phyloP scores from a whole-genome alignment of 2,329 filamentous ascomycete species.

The Mycosphaerella arachidis region DNA sequence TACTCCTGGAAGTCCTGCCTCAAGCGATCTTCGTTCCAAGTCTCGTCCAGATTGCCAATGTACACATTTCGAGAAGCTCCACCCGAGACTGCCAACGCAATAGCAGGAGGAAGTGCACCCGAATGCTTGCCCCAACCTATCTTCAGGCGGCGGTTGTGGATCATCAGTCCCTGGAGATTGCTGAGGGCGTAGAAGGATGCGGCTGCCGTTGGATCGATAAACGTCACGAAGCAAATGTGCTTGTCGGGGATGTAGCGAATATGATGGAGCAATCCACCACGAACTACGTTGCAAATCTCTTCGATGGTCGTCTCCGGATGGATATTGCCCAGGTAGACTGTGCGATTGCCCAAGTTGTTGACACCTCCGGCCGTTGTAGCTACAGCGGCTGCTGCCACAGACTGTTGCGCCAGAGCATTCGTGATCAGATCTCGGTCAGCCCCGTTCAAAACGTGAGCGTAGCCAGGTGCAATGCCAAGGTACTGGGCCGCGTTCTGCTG shows the following conservation, averaged over 20 bases:
- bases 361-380: constrained; percentile 95
- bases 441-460: constrained; percentile 92
- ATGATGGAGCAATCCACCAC: constrained; percentile 91
- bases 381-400: constrained; percentile 91
- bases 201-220: constrained; percentile 96
- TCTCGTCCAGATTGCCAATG: constrained; percentile 93
- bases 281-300: constrained; percentile 98
- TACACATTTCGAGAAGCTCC: constrained; percentile 98
- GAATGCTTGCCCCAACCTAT: constrained; percentile 99
- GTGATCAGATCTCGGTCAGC: constrained; percentile 96
- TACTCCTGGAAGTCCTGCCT: constrained; percentile 96
- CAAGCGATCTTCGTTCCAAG: constrained; percentile 92
- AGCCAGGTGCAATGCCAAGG: constrained; percentile 91
- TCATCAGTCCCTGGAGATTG: constrained; percentile 97
- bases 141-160: constrained; percentile 95
- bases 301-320: constrained; percentile 98
- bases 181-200: constrained; percentile 97
- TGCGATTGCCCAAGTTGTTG: constrained; percentile 95
- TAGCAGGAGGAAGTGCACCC: constrained; percentile 88
- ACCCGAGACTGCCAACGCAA: constrained; percentile 90
- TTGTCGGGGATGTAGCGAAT: constrained; percentile 99
- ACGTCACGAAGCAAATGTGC: constrained; percentile 99
- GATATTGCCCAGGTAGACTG: constrained; percentile 97
- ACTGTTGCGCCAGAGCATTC: constrained; percentile 93
- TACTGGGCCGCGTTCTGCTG: constrained; percentile 99